A percentile compares a stretch with the other conserved stretches of the same genome.
These are phyloP conservation scores for Serendipita indica DNA, from an alignment of 768 basidiomycete genomes.

Conservation along the genomic window DNA sequence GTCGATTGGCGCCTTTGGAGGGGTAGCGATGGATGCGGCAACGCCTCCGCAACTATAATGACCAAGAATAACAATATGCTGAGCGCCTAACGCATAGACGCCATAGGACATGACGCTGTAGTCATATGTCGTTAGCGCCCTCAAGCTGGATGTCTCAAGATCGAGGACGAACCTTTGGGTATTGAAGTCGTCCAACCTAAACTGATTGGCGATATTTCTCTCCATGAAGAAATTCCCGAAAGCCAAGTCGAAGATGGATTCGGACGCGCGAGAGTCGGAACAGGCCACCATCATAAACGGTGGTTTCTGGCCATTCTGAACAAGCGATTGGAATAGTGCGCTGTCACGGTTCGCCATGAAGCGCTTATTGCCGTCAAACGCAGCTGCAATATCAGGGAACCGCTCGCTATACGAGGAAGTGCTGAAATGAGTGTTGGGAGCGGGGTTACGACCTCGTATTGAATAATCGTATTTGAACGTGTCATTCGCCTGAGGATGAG, in stretches of 20 bases:
- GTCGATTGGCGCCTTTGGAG: background rate
- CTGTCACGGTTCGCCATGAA: no score
- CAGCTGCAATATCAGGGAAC: no score
- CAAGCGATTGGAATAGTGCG: no score
- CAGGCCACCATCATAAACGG: background rate
- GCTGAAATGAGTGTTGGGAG: no score
- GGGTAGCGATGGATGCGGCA: constrained; percentile 11
- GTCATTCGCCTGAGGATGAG: no score
- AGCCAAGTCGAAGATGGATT: constrained; percentile 9
- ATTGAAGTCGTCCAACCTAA: background rate
- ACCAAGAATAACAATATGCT: constrained; percentile 12
- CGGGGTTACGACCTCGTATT: no score
- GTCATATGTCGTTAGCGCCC: background rate
- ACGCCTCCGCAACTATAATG: constrained; percentile 13
- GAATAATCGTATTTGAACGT: no score
- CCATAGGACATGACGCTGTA: background rate
- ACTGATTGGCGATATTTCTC: constrained; percentile 12
- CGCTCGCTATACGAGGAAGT: no score
- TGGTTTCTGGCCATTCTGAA: no score
- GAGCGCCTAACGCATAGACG: constrained; percentile 2
- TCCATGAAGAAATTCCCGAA: constrained; percentile 12
- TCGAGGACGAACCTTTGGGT: background rate
- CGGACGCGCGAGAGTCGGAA: constrained; percentile 2
- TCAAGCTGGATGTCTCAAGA: background rate
- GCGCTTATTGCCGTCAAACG: no score